A percentile compares a stretch with the other conserved stretches of the same genome.
These are phyloP conservation scores for Ustilago hordei DNA, from an alignment of 1,284 basidiomycete species.

Conservation along the genomic window DNA sequence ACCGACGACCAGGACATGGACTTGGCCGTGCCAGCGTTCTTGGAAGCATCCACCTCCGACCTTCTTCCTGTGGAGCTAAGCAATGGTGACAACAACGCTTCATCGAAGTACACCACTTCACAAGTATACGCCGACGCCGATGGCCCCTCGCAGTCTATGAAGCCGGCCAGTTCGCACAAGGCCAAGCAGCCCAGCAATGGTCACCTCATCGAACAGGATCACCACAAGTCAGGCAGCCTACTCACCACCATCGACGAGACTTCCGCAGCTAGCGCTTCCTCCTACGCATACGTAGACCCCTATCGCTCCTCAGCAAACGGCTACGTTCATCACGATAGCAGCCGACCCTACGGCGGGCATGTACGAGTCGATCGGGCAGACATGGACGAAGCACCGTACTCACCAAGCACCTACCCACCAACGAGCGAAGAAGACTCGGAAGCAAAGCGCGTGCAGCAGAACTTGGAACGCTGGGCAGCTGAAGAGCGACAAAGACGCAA, in stretches of 20 bases:
- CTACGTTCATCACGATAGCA: constrained; percentile 12
- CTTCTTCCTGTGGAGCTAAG: background rate
- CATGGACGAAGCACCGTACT: constrained; percentile 22
- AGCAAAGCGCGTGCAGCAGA: constrained; percentile 55
- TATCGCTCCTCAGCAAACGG: constrained; percentile 29
- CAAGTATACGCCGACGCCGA: background rate
- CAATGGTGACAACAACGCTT: constrained; percentile 4
- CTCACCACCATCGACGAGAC: constrained; percentile 46
- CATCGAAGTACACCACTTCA: background rate
- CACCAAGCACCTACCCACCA: constrained; percentile 48
- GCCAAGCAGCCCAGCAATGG: constrained; percentile 32
- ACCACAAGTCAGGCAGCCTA: constrained; percentile 13
- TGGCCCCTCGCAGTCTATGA: constrained; percentile 11
- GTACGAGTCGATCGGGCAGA: constrained; percentile 26
- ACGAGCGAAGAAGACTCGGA: constrained; percentile 54
- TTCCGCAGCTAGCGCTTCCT: constrained; percentile 13
- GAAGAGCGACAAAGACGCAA: constrained; percentile 57
- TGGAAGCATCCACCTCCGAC: constrained; percentile 11
- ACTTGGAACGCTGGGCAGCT: constrained; percentile 58
- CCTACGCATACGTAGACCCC: background rate
- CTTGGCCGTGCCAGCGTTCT: constrained; percentile 7
- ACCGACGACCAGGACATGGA: constrained; percentile 19
- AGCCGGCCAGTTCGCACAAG: constrained; percentile 11
- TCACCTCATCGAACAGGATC: constrained; percentile 16
- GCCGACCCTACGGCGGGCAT: constrained; percentile 4